Conservation (phyloP, 2,329 filamentous ascomycete genomes). For the Aulographum hederae region DNA sequence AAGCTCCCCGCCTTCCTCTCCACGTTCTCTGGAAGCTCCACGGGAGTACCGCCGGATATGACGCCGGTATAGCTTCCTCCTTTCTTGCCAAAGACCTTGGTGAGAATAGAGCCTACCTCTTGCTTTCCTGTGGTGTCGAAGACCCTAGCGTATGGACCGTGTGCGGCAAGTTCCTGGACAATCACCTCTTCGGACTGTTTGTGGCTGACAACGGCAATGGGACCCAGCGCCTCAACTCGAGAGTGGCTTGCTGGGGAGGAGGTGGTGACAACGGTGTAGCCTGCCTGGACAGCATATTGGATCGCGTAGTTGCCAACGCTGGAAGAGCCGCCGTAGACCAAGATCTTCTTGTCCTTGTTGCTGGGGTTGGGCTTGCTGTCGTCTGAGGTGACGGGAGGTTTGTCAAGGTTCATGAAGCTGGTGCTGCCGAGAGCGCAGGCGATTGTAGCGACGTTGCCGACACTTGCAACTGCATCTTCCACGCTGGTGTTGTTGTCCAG, state of each 20-base stretch:
- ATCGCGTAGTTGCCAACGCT: not conserved
- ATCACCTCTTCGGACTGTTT: not conserved
- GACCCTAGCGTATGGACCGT: not conserved
- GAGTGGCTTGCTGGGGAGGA: not conserved
- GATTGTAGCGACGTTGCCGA: not conserved
- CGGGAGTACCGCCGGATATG: not conserved
- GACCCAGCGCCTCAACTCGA: not conserved
- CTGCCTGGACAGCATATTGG: not conserved
- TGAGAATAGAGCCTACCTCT: not conserved
- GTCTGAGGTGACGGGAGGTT: no score
- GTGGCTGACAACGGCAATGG: not conserved
- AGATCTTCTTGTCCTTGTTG: not conserved
- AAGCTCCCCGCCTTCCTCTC: not conserved
- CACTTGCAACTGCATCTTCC: not conserved
- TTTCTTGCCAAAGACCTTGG: not conserved
- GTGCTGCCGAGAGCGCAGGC: not conserved
- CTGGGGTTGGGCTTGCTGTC: conserved; percentile 4
- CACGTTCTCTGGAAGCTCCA: not conserved
- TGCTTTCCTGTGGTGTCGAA: not conserved
- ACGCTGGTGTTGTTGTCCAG: conserved; percentile 1
- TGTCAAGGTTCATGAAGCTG: not conserved
- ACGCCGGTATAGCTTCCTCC: no score
- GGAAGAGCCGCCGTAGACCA: not conserved
- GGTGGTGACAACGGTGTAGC: conserved; percentile 1
- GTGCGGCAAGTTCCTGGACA: not conserved